Base-by-base conservation (phyloP, 805 yeast species). In the Teunomyces atbi region DNA sequence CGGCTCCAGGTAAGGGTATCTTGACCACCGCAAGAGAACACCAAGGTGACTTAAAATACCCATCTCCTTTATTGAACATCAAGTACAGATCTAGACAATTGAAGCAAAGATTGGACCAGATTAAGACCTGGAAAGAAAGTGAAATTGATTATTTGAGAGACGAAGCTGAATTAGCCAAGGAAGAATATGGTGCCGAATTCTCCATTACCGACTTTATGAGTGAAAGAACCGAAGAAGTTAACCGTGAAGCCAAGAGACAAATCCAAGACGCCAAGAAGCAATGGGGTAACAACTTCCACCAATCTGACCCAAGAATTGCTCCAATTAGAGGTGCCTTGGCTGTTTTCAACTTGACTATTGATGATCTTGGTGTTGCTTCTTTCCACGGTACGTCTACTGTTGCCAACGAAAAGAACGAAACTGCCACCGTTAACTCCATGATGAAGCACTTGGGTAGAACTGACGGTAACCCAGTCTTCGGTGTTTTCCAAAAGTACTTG, bases 1-100 rank as follows among this genome's bases (percentile, higher is more conserved):
- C 99, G 56, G 99, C 99, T 65, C 99, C 99, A 73, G 99, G 99
- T 69, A 89, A 92, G 77, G 99, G 99, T 85, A 87, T 94, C 57
- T 80, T 94, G 78, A 94, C 99, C 51, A 89, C 96, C 64, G 99
- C 99, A 48, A 85, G 96, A 64, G 99, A 95, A 76, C 82, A 84
- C 64, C 92, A 85, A 58, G 88, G 90, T 58, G 79, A 77, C 59
- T 77, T 84, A 76, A 84, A 86, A 71, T 86, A 81, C 77, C 82
- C 85, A 58, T 74, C 94, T 47, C 85, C 92, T 51, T 74, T 88
- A 72, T 75, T 94, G 74, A 88, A 90, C 69, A 84, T 94, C 68
- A 84, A 86, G 67, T 94, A 94, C 83, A 88, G 99, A 76, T 78
- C 86, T 59, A 83, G 97, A 68, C 98, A 94, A 76, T 79, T 94